Base-by-base conservation (phyloP, 768 basidiomycete species). In the Auricularia sp. region DNA sequence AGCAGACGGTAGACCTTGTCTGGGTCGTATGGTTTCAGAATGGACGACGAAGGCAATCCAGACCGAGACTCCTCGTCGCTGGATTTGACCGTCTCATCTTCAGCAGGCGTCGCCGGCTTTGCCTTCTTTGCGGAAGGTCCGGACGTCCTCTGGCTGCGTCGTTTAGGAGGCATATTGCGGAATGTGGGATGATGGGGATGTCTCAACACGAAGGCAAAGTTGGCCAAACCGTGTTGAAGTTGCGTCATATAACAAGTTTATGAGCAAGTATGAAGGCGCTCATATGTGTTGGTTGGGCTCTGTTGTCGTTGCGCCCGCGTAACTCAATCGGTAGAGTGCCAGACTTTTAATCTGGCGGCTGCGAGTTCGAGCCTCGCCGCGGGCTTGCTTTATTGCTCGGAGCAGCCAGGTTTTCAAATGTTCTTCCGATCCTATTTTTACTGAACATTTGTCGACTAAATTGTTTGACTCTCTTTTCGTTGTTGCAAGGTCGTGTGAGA, bases 1-100 rank as follows among this genome's bases (percentile, higher is more conserved):
- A 64, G 63, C 3, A 64, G 63, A 10, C 63, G 45, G 63, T 64
- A 54, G 47, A 54, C 36, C 18, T 64, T 54, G 3, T 7, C n/a
- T 8, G 51, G 21, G 29, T 47, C 47, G 63, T 64, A 64, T 29
- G 63, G 47, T 2, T 35, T 34, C 14, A 64, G 47, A 47, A 51
- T 51, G 11, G 47, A 14, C 21, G 47, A 51, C 0, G 47, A 18
- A 8, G 47, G 6, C 47, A 21, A 1, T 51, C 18, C 21, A 51
- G 47, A 21, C 14, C 11, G 18, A 18, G 44, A 45, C 44, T 29
- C 29, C 29, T 42, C 39, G 39, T 42, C 39, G 1, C 39, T 14
- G 0, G 39, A 42, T 14, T 42, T 3, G 13, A 42, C 3, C 29
- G 29, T 29, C 1, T 42, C 39, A 14, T 42, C 39, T 7, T 51